Percentiles rank a stretch among this genome's conserved stretches.
These are phyloP conservation scores for Verticillium longisporum DNA, from an alignment of 2,329 filamentous ascomycete species.

Conservation along the genomic window DNA sequence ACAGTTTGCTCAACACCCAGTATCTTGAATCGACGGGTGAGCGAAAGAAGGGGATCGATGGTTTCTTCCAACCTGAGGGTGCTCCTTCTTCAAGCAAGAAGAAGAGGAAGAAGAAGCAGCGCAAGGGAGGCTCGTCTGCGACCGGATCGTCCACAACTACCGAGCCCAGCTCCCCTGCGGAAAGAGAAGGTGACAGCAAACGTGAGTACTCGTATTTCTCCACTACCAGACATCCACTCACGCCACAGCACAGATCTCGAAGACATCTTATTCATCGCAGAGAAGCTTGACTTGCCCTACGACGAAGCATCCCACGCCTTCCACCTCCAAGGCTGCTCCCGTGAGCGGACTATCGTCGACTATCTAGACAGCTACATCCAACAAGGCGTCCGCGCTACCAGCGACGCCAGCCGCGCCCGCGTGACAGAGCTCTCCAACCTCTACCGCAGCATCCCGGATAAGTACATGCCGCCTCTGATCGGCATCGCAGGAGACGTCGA, in stretches of 20 bases:
- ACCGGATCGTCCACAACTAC: constrained; percentile 5
- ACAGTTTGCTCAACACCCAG: constrained; percentile 72
- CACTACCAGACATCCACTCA: neutral
- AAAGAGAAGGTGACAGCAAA: neutral
- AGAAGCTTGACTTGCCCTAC: constrained; percentile 32
- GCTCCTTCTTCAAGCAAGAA: constrained; percentile 17
- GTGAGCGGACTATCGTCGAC: constrained; percentile 30
- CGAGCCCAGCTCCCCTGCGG: neutral
- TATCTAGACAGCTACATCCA: constrained; percentile 36
- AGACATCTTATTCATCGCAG: constrained; percentile 36
- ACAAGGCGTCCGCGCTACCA: constrained; percentile 24
- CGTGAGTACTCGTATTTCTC: neutral
- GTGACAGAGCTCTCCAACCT: constrained; percentile 26
- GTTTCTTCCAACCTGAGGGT: constrained; percentile 58
- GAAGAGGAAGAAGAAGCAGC: constrained; percentile 28
- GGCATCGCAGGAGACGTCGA: constrained; percentile 23
- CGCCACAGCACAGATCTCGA: constrained; percentile 20
- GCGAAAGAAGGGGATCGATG: constrained; percentile 71
- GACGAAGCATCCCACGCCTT: constrained; percentile 35
- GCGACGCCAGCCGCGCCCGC: constrained; percentile 19
- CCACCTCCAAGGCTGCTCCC: constrained; percentile 26
- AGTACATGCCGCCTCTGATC: constrained; percentile 35
- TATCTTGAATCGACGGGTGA: constrained; percentile 65
- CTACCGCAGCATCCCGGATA: constrained; percentile 32
- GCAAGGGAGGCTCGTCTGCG: neutral